Base-by-base conservation (phyloP, 2,329 filamentous ascomycete species). In the Blastomyces parvus region DNA sequence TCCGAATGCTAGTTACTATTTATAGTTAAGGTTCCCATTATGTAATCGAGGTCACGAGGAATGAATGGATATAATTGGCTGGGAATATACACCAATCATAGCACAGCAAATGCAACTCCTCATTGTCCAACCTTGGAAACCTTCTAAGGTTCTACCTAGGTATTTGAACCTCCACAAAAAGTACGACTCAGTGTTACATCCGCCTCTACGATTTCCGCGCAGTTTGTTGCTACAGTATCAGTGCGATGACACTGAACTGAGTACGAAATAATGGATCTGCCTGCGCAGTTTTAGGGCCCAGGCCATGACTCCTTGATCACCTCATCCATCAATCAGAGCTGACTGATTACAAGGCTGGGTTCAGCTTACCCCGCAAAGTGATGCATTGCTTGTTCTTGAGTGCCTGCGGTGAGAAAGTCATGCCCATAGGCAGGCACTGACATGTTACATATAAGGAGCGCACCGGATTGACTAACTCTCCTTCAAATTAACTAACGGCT, bases 171-270 rank as follows among this genome's bases (percentile, higher is more conserved):
- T 44, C 42, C 42, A 44, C 42, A 44, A 22, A 53, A n/a, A n/a
- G n/a, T n/a, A n/a, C n/a, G n/a, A n/a, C 48, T 3, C 52, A 55
- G 52, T 27, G 52, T 55, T 27, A 55, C 52, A 55, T 55, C 52
- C 52, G 3, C 6, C 52, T 7, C 8, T 17, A 19, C 14, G 52
- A 55, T 55, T 14, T 33, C 3, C 14, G 30, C 50, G 13, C 17
- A 11, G 13, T 4, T 33, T 33, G 50, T 33, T 53, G 50, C 50
- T 53, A 53, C 30, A n/a, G 30, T 55, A 22, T 25, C n/a, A 50
- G 22, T 30, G 17, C 27, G 25, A 25, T 33, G 50, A 33, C 50
- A 11, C 48, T 52, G 48, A 5, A 14, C 14, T 30, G 3, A 3
- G 30, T 30, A 30, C 30, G 30, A 17, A 44, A 19, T 44, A n/a